A percentile compares a stretch with the other conserved stretches of the same genome.
These are phyloP conservation scores for Tolypocladium capitatum DNA, from an alignment of 2,329 filamentous ascomycete species.

Conservation along the genomic window DNA sequence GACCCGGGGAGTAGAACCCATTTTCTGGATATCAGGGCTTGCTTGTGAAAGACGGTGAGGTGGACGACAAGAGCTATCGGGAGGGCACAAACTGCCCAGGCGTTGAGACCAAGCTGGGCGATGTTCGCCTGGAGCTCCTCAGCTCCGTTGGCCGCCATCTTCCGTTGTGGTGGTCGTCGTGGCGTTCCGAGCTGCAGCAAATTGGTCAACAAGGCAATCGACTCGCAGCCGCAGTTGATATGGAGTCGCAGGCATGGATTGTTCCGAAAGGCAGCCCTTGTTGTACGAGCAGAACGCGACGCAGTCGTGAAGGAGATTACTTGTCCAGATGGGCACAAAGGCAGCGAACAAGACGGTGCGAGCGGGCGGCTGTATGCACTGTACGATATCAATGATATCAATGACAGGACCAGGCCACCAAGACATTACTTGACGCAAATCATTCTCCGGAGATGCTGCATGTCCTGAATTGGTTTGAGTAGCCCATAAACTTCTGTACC, in stretches of 20 bases:
- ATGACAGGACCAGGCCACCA: no score
- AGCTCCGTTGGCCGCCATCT: conserved; percentile 3
- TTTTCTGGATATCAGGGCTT: not conserved
- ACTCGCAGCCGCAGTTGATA: not conserved
- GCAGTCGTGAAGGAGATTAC: not conserved
- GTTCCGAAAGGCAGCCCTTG: not conserved
- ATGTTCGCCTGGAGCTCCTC: not conserved
- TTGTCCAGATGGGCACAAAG: not conserved
- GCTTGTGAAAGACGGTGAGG: not conserved
- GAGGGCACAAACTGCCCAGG: conserved; percentile 2
- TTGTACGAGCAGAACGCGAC: not conserved
- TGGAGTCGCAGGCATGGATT: accelerated
- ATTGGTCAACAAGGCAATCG: not conserved
- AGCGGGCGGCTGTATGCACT: not conserved
- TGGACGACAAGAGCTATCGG: conserved; percentile 3
- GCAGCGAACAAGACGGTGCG: not conserved
- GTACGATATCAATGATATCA: not conserved
- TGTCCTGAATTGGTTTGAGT: no score
- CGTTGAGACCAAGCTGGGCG: conserved; percentile 1
- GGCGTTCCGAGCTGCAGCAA: not conserved
- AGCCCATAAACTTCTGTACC: no score
- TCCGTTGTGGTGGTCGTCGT: not conserved
- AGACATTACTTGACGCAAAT: no score
- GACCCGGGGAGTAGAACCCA: conserved; percentile 6
- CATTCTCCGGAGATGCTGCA: no score